Evolutionary conservation across 2,329 filamentous ascomycete species (phyloP), one percentile per base, ranked within the genome.

Genomic region (Scopulariopsis brevicaulis): DNA sequence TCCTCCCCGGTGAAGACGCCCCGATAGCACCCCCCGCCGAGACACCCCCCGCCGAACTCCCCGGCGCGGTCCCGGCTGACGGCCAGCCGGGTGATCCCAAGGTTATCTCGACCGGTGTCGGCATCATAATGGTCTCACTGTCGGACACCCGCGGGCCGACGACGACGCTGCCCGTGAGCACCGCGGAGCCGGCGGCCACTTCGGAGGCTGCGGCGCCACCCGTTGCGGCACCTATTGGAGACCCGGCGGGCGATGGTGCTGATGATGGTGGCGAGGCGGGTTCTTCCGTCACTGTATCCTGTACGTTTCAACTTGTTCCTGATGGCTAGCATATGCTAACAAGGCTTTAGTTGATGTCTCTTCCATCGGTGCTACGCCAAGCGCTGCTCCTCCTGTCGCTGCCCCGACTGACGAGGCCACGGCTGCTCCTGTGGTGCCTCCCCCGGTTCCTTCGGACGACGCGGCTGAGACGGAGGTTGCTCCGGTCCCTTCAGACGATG

Each of bases 381-480:
- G 40, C 40, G 40, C 40, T 24, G 53, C 53, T 2, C n/a, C 60
- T 10, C 34, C 58, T 54, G 46, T 37, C 22, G 22, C 60, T 18
- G 54, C 59, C 20, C 59, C 60, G 5, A 28, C 53, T 59, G 10
- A 11, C 51, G 32, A 50, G 56, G 52, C 40, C 22, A 53, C 35
- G n/a, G 53, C 55, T 22, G 51, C 55, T 32, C 28, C 28, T 32
- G 28, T 32, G 4, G 28, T 32, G 28, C 28, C 28, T 32, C 4
- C 28, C 28, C 28, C 28, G 4, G 4, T 8, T 8, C 8, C 28
- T 8, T 32, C 28, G 28, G 28, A 32, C 28, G 28, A 54, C n/a
- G 28, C 28, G 28, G 28, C 28, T 32, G 4, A 32, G 28, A 32
- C 28, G 28, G 28, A 32, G n/a, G n/a, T n/a, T n/a, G n/a, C n/a